Conservation (phyloP, 116 monocot species). For the Papilionanthe hybrid region DNA sequence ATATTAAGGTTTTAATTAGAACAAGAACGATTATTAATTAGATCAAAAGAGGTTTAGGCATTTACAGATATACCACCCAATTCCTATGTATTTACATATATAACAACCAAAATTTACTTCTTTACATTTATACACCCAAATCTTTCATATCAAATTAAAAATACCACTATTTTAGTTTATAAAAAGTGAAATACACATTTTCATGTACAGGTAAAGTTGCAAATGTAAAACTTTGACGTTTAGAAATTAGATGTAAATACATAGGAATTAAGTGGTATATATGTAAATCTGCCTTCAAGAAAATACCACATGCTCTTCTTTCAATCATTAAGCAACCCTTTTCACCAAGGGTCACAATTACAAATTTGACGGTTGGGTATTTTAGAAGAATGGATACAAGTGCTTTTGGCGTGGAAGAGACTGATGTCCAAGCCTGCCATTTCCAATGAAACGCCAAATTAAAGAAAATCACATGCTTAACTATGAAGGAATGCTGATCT, state of each 20-base stretch:
- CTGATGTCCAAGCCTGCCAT: constrained; percentile 63
- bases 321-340: constrained; percentile 92
- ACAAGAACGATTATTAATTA: not conserved
- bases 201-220: no score
- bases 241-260: no score
- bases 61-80: no score
- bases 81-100: no score
- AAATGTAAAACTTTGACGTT: no score
- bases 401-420: constrained; percentile 55
- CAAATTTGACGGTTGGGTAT: constrained; percentile 45
- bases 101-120: no score
- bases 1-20: not conserved
- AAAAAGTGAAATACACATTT: no score
- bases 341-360: constrained; percentile 67
- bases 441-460: not conserved
- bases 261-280: no score
- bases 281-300: not conserved
- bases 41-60: not conserved
- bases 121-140: no score
- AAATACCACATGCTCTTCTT: constrained; percentile 54
- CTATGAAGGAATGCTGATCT: not conserved
- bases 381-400: constrained; percentile 68
- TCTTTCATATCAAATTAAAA: no score
- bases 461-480: not conserved
- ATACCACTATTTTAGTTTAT: no score